Conservation (phyloP, 257 asterid genomes). For the Phtheirospermum japonicum region DNA sequence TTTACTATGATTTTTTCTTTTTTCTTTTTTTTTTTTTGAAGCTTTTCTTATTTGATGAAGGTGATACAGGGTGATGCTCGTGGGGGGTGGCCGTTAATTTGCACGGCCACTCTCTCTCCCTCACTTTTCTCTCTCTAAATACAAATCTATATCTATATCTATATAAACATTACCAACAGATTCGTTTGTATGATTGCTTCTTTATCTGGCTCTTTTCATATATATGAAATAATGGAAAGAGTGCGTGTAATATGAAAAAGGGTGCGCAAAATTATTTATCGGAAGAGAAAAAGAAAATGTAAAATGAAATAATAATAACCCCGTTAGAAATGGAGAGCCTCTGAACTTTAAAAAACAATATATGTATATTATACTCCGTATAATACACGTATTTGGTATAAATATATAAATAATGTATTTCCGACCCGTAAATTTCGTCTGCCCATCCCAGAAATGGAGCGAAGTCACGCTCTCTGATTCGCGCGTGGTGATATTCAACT, state of each 20-base stretch:
- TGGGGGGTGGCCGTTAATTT: conserved; percentile 47
- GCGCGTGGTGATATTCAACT: conserved; percentile 25
- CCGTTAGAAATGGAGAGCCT: conserved; percentile 73
- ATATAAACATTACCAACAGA: conserved; percentile 17
- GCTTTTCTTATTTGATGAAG: conserved; percentile 21
- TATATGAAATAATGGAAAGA: conserved; percentile 15
- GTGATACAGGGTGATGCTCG: conserved; percentile 15
- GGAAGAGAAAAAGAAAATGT: neutral
- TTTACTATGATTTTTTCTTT: conserved; percentile 14
- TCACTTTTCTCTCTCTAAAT: conserved; percentile 28
- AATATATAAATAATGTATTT: too few relatives aligned
- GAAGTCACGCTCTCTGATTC: conserved; percentile 6
- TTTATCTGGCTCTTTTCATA: neutral
- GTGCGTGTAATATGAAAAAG: conserved; percentile 25
- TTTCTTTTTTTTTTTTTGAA: too few relatives aligned
- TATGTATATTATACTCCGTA: too few relatives aligned
- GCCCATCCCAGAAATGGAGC: neutral
- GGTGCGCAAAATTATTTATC: conserved; percentile 5
- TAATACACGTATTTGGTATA: too few relatives aligned
- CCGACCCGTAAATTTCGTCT: conserved; percentile 26
- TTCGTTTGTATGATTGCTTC: conserved; percentile 27
- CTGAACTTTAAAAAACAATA: conserved; percentile 25
- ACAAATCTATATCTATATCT: conserved; percentile 18
- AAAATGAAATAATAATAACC: conserved; percentile 16
- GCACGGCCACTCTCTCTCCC: conserved; percentile 44